These are phyloP conservation scores for Periconia sp. DNA, from an alignment of 2,329 filamentous ascomycete genomes.

Conservation along the genomic window DNA sequence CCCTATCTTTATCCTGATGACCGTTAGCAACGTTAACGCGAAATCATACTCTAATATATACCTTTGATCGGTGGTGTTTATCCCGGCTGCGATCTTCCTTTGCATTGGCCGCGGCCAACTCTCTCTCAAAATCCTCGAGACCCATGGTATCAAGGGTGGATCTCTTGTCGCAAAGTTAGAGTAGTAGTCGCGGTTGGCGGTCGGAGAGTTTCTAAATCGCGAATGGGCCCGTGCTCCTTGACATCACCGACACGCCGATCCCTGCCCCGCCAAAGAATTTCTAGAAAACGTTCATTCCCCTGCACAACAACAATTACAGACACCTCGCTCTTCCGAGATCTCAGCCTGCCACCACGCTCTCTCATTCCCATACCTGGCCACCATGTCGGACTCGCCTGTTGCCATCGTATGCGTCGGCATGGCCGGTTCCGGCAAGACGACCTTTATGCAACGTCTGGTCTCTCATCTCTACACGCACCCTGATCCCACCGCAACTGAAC, in stretches of 20 bases:
- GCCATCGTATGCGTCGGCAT: conserved; percentile 95
- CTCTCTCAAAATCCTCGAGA: conserved; percentile 75
- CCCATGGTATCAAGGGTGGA: conserved; percentile 51
- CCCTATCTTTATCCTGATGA: conserved; percentile 39
- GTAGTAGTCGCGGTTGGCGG: conserved; percentile 5
- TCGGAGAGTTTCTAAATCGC: conserved; percentile 3
- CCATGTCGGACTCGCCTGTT: conserved; percentile 59
- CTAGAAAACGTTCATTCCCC: conserved; percentile 8
- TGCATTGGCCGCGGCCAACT: conserved; percentile 67
- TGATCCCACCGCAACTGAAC: conserved; percentile 44
- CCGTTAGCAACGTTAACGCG: background rate
- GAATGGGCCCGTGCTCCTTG: conserved; percentile 21
- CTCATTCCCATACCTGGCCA: conserved; percentile 6
- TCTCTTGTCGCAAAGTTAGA: conserved; percentile 49
- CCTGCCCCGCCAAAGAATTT: conserved; percentile 39
- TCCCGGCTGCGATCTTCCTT: conserved; percentile 53
- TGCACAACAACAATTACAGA: background rate
- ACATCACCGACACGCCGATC: conserved; percentile 25
- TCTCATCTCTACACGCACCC: conserved; percentile 82
- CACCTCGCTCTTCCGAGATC: background rate
- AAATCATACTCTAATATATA: conserved; percentile 4
- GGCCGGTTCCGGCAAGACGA: conserved; percentile 99
- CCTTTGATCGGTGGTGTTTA: conserved; percentile 31
- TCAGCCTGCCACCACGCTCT: conserved; percentile 5
- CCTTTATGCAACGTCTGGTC: conserved; percentile 98